Conservation (phyloP, 495 filamentous ascomycete genomes). For the Hyaloscypha variabilis region DNA sequence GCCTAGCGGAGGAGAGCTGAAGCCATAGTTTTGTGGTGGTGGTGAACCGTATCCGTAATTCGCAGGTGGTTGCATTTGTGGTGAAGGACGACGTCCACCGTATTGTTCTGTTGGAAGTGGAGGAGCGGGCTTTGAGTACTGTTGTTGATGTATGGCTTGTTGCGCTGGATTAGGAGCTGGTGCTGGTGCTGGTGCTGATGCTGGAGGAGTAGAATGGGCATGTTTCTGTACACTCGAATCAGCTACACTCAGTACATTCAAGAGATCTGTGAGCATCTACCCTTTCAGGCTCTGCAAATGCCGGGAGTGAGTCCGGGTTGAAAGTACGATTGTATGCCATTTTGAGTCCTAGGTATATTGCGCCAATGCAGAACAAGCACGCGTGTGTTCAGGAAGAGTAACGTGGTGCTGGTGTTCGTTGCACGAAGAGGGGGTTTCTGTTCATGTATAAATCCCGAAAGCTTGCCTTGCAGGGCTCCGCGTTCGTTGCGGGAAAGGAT, state of each 20-base stretch:
- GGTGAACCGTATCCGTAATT: conserved; percentile 29
- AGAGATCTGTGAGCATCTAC: conserved; percentile 45
- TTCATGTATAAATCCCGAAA: neutral
- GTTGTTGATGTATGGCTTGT: conserved; percentile 34
- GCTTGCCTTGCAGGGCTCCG: neutral
- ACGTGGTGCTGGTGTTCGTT: neutral
- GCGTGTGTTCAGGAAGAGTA: neutral
- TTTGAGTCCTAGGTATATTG: conserved; percentile 14
- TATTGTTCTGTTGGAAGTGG: conserved; percentile 30
- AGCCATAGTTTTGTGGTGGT: conserved; percentile 27
- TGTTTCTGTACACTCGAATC: conserved; percentile 7
- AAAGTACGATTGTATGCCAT: conserved; percentile 96
- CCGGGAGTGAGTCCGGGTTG: conserved; percentile 97
- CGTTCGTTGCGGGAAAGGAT: neutral
- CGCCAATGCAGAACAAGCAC: neutral
- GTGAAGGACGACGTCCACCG: conserved; percentile 20
- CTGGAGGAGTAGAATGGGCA: conserved; percentile 19
- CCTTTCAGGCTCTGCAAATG: conserved; percentile 57
- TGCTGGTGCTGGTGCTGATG: conserved; percentile 3
- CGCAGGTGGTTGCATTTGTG: conserved; percentile 29
- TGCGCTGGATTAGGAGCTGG: conserved; percentile 27
- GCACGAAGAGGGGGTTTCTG: neutral
- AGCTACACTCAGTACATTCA: conserved; percentile 12
- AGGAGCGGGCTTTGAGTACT: conserved; percentile 38
- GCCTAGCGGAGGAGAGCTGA: conserved; percentile 44